Evolutionary conservation across 2,329 filamentous ascomycete species (phyloP).

Genomic region (Fusarium austroafricanum): DNA sequence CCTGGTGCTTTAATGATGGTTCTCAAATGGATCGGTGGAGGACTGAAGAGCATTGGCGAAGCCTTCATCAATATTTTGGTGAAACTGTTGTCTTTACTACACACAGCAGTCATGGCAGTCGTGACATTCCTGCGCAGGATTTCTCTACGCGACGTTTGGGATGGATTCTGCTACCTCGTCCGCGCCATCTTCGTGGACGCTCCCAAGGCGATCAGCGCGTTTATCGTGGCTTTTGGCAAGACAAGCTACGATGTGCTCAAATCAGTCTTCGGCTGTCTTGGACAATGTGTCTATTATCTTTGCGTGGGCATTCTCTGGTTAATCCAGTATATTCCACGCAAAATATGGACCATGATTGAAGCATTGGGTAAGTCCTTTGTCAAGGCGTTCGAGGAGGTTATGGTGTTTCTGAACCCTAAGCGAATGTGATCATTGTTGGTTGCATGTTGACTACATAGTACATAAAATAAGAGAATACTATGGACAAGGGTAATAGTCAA

Average conservation of each 20-base stretch:
- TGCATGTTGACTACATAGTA: not conserved
- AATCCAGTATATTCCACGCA: constrained; percentile 50
- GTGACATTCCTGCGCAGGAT: constrained; percentile 51
- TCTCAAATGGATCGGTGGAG: constrained; percentile 47
- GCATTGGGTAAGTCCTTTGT: constrained; percentile 48
- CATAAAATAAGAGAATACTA: not conserved
- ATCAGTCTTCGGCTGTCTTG: constrained; percentile 48
- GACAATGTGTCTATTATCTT: constrained; percentile 45
- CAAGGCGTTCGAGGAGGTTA: constrained; percentile 51
- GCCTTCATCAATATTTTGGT: constrained; percentile 43
- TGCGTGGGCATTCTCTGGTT: constrained; percentile 45
- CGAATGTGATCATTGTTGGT: constrained; percentile 24
- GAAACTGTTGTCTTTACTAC: constrained; percentile 50
- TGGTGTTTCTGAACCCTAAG: constrained; percentile 55
- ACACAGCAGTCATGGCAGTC: constrained; percentile 52
- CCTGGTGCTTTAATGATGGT: constrained; percentile 42
- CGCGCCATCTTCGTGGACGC: constrained; percentile 49
- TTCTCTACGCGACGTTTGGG: constrained; percentile 55
- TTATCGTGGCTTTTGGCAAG: constrained; percentile 40
- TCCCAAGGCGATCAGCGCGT: constrained; percentile 45
- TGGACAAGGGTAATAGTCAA: not conserved
- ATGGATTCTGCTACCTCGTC: constrained; percentile 50
- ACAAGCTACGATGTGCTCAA: constrained; percentile 46
- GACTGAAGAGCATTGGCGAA: constrained; percentile 39
- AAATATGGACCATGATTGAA: constrained; percentile 49